phyloP scores from a whole-genome alignment of 2,329 filamentous ascomycete species.

The Domatiomyces catenatus region DNA sequence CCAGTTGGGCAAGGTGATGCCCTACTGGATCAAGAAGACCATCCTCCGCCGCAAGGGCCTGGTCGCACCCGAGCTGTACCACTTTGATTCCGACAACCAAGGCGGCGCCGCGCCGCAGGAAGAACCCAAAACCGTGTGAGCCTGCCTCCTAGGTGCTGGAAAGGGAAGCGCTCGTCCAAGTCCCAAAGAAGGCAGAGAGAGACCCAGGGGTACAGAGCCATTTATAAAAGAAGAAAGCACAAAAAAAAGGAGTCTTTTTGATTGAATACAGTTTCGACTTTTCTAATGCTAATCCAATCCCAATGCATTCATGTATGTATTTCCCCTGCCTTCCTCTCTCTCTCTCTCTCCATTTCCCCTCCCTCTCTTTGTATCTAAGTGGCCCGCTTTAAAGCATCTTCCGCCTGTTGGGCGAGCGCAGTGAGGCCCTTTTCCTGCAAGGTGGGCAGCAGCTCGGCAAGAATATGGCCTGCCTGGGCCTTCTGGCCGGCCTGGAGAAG shows the following conservation, averaged over 20 bases:
- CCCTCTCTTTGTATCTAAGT: neutral
- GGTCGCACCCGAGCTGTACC: conserved; percentile 36
- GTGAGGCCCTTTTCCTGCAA: conserved; percentile 13
- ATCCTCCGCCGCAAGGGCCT: conserved; percentile 37
- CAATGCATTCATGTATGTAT: neutral
- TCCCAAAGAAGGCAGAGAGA: neutral
- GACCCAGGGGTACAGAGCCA: too few species aligned
- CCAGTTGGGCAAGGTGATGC: conserved; percentile 40
- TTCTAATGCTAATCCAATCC: neutral
- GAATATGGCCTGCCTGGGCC: conserved; percentile 10
- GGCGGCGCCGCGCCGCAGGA: neutral
- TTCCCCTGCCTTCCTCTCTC: neutral
- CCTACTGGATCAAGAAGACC: conserved; percentile 46
- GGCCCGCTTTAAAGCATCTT: conserved; percentile 12
- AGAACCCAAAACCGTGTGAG: neutral
- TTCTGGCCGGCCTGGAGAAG: conserved; percentile 14
- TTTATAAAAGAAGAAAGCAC: too few species aligned
- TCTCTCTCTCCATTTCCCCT: too few species aligned
- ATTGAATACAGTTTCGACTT: neutral
- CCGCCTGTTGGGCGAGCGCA: conserved; percentile 9
- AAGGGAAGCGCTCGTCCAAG: too few species aligned
- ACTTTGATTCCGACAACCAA: conserved; percentile 24
- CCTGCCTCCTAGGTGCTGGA: too few species aligned
- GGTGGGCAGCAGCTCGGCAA: conserved; percentile 10
- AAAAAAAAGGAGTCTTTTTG: too few species aligned